Conservation (phyloP, 345 rosid species). For the Salix brachista region DNA sequence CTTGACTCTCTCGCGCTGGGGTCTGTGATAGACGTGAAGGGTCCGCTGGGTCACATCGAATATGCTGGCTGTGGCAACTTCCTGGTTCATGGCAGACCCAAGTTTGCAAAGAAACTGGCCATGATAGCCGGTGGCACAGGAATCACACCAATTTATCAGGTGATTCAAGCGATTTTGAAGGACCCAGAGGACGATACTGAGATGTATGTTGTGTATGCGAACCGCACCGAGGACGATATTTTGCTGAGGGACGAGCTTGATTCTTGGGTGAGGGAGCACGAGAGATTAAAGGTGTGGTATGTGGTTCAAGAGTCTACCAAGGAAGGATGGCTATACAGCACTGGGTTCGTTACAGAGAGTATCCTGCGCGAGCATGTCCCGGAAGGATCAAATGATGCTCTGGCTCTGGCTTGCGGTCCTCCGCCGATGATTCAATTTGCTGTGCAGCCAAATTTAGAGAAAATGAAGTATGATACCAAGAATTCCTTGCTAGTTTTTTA, state of each 20-base stretch:
- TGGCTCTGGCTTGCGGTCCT: slow-evolving; percentile 87
- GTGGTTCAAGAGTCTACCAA: slow-evolving; percentile 51
- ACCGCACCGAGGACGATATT: slow-evolving; percentile 82
- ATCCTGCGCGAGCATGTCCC: slow-evolving; percentile 68
- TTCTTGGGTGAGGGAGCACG: slow-evolving; percentile 59
- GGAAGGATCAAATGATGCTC: slow-evolving; percentile 44
- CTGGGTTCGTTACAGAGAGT: slow-evolving; percentile 64
- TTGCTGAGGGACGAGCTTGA: slow-evolving; percentile 76
- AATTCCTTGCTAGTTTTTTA: slow-evolving; percentile 66
- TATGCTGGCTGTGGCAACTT: slow-evolving; percentile 72
- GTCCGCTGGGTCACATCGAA: slow-evolving; percentile 85
- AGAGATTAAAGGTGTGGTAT: slow-evolving; percentile 78
- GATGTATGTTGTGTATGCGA: slow-evolving; percentile 78
- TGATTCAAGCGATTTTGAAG: slow-evolving; percentile 64
- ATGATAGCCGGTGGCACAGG: slow-evolving; percentile 98
- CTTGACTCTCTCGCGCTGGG: slow-evolving; percentile 67
- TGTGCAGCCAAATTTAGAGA: slow-evolving; percentile 87
- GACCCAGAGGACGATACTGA: slow-evolving; percentile 80
- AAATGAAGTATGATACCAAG: slow-evolving; percentile 72
- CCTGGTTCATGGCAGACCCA: slow-evolving; percentile 67
- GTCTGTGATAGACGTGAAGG: slow-evolving; percentile 63
- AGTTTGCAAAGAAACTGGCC: slow-evolving; percentile 67
- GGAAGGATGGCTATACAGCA: slow-evolving; percentile 80
- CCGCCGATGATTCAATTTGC: slow-evolving; percentile 97
- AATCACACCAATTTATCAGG: slow-evolving; percentile 81